phyloP scores from a whole-genome alignment of 352 stramenopile species.

The Phytophthora agathidicida region DNA sequence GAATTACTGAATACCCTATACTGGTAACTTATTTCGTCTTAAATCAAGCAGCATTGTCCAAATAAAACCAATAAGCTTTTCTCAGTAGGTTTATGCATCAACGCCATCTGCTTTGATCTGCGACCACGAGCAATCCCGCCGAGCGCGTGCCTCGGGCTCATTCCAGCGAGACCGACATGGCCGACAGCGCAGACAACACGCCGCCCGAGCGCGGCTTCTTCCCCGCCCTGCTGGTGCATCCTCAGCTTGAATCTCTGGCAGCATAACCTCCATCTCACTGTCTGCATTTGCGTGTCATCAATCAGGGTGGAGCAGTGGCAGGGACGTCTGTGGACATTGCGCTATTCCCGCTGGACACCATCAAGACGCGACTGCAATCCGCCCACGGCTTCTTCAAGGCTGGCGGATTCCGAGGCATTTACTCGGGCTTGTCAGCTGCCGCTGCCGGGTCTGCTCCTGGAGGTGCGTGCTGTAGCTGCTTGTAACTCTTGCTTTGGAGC shows the following conservation, averaged over 20 bases:
- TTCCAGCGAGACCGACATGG: constrained; percentile 21
- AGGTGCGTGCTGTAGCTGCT: constrained; percentile 41
- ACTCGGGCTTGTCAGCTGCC: constrained; percentile 91
- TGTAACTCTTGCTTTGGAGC: not conserved
- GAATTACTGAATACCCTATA: not conserved
- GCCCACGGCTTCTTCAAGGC: constrained; percentile 97
- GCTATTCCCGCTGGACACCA: constrained; percentile 98
- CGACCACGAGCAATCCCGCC: constrained; percentile 17
- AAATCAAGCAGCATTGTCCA: no score
- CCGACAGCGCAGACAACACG: constrained; percentile 20
- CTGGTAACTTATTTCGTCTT: not conserved
- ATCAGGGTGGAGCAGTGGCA: constrained; percentile 93
- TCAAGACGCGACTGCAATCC: constrained; percentile 98
- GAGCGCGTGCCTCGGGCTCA: constrained; percentile 17
- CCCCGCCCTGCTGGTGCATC: constrained; percentile 60
- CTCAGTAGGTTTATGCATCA: constrained; percentile 4
- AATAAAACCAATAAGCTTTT: no score
- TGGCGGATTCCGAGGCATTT: constrained; percentile 95
- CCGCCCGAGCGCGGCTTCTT: constrained; percentile 67
- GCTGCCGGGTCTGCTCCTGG: constrained; percentile 92
- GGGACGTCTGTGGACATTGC: constrained; percentile 98
- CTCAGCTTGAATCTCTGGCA: not conserved
- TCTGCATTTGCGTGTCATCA: not conserved
- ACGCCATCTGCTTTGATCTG: constrained; percentile 21
- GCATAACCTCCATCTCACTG: no score